Conservation (phyloP, 2,329 filamentous ascomycete genomes). For the Cercospora beticola region DNA sequence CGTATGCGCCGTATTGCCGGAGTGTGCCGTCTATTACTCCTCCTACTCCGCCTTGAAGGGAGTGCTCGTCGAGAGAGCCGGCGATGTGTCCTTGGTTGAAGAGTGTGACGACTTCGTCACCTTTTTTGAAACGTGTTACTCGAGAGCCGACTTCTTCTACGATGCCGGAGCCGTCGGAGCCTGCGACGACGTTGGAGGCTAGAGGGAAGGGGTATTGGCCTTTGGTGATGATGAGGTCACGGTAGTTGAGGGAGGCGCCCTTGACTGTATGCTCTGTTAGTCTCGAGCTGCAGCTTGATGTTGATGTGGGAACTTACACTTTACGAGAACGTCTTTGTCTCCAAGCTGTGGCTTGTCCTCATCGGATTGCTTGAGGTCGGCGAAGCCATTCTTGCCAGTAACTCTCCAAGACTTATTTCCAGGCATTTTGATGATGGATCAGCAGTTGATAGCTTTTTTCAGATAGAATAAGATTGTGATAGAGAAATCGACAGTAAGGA, state of each 20-base stretch:
- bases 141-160: constrained; percentile 56
- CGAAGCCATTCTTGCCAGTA: constrained; percentile 57
- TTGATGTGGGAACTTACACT: constrained; percentile 44
- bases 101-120: constrained; percentile 61
- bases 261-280: constrained; percentile 41
- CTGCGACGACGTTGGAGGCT: constrained; percentile 45
- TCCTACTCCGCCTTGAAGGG: constrained; percentile 60
- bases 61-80: constrained; percentile 45
- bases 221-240: constrained; percentile 51
- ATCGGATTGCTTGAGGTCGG: constrained; percentile 58
- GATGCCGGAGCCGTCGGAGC: constrained; percentile 54
- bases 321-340: constrained; percentile 71
- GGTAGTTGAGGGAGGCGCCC: constrained; percentile 51
- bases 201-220: constrained; percentile 49
- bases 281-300: too few relatives aligned
- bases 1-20: constrained; percentile 65
- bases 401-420: constrained; percentile 52
- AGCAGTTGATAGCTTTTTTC: too few relatives aligned
- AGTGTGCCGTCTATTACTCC: constrained; percentile 67
- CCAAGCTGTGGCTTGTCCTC: constrained; percentile 60
- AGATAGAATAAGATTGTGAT: too few relatives aligned
- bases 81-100: constrained; percentile 61
- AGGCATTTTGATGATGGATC: constrained; percentile 15
- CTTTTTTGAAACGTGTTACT: constrained; percentile 57
- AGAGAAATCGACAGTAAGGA: neutral